Conservation (phyloP, 2,329 filamentous ascomycete species). For the Aureobasidium pullulans region DNA sequence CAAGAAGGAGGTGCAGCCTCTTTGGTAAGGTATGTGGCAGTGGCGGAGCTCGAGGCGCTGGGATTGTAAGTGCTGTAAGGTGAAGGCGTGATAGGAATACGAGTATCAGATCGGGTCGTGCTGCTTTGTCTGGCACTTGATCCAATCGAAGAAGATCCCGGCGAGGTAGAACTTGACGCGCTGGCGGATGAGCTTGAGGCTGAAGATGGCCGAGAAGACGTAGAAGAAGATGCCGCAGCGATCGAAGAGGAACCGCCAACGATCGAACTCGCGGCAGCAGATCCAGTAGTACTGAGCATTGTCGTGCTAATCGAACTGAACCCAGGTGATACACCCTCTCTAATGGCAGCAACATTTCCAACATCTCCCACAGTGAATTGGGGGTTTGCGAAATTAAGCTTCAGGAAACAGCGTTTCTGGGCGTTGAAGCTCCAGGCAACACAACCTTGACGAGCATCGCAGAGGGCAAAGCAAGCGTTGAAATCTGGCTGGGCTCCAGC, state of each 20-base stretch:
- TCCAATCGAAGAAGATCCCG: no score
- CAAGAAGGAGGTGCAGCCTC: constrained; percentile 7
- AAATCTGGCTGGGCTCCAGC: no score
- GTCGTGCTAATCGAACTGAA: no score
- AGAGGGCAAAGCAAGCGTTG: no score
- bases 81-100: constrained; percentile 2
- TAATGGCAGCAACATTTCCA: no score
- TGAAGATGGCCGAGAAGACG: not conserved
- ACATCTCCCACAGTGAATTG: no score
- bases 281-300: no score
- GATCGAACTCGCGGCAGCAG: not conserved
- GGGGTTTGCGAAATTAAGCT: no score
- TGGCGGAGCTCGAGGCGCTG: not conserved
- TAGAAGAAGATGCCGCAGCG: not conserved
- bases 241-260: not conserved
- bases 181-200: not conserved
- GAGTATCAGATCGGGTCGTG: not conserved
- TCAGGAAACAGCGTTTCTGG: no score
- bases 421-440: no score
- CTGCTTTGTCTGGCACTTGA: no score
- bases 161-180: not conserved
- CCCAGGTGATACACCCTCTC: not conserved
- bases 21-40: constrained; percentile 6
- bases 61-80: not conserved
- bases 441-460: no score